Percentiles rank a stretch among this genome's conserved stretches.
These are phyloP conservation scores for Phanerodontia chrysosporium DNA, from an alignment of 768 basidiomycete genomes.

Conservation along the genomic window DNA sequence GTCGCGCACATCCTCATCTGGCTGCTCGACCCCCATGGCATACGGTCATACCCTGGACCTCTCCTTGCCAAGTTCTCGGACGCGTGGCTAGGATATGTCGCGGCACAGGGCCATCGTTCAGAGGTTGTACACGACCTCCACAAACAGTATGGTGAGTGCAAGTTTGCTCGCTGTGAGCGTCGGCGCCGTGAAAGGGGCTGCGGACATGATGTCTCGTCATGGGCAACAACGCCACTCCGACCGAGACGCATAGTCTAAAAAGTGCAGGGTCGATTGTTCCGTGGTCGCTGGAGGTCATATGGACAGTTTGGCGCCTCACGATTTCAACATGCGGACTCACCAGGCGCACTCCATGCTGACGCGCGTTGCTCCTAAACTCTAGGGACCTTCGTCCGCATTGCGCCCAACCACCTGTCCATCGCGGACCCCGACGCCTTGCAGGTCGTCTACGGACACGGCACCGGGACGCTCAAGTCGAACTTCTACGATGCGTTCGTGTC, in stretches of 20 bases:
- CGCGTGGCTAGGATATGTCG: constrained; percentile 64
- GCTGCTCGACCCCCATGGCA: constrained; percentile 52
- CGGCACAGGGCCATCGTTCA: constrained; percentile 69
- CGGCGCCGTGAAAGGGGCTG: not conserved
- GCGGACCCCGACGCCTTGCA: constrained; percentile 69
- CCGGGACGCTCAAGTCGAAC: constrained; percentile 72
- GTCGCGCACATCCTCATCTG: constrained; percentile 41
- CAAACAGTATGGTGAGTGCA: constrained; percentile 58
- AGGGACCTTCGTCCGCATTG: constrained; percentile 39
- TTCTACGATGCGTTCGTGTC: constrained; percentile 41
- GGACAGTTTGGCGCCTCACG: not conserved
- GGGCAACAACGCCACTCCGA: not conserved
- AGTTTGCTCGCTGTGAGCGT: not conserved
- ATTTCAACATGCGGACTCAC: not conserved
- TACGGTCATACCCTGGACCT: constrained; percentile 46
- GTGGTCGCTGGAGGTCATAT: not conserved
- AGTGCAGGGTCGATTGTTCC: not conserved
- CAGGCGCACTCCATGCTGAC: not conserved
- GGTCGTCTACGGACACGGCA: constrained; percentile 77
- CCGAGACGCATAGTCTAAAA: not conserved
- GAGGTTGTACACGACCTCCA: constrained; percentile 73
- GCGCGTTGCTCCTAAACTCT: not conserved
- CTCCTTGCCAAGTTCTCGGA: constrained; percentile 65
- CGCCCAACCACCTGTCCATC: constrained; percentile 45
- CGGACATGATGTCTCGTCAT: not conserved